Conservation (phyloP, 352 stramenopile species). For the Globisporangium carolinianum region DNA sequence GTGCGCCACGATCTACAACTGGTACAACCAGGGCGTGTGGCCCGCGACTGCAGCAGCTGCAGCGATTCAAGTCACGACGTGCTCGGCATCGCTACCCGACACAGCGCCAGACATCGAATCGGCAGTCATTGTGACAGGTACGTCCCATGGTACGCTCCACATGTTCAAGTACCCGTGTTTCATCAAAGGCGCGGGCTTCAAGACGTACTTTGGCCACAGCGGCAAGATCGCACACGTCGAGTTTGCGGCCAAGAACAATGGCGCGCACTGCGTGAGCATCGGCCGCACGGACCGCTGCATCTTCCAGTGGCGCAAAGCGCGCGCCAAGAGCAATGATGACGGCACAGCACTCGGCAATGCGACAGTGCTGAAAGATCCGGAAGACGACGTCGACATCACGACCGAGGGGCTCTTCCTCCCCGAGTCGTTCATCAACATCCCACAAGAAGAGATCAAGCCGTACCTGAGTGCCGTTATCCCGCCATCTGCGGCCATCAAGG, state of each 20-base stretch:
- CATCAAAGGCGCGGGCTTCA: slow-evolving; percentile 42
- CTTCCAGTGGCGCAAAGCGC: slow-evolving; percentile 58
- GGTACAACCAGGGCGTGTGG: slow-evolving; percentile 68
- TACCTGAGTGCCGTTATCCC: slow-evolving; percentile 60
- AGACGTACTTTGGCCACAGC: slow-evolving; percentile 50
- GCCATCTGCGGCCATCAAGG: slow-evolving; percentile 24
- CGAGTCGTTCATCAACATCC: slow-evolving; percentile 50
- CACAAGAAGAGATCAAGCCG: slow-evolving; percentile 46
- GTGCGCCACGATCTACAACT: slow-evolving; percentile 72
- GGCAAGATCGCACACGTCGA: slow-evolving; percentile 37
- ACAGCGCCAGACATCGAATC: slow-evolving; percentile 14
- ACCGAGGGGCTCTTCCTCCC: slow-evolving; percentile 47
- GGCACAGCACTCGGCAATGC: slow-evolving; percentile 10
- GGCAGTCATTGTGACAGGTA: slow-evolving; percentile 39
- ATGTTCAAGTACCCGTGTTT: slow-evolving; percentile 60
- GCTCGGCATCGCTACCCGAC: slow-evolving; percentile 29
- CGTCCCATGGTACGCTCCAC: slow-evolving; percentile 42
- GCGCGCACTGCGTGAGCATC: slow-evolving; percentile 52
- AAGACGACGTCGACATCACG: slow-evolving; percentile 46
- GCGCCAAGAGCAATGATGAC: slow-evolving; percentile 8
- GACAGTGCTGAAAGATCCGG: slow-evolving; percentile 35
- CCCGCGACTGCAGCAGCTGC: slow-evolving; percentile 20
- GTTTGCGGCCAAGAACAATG: slow-evolving; percentile 30
- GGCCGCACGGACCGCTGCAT: slow-evolving; percentile 50
- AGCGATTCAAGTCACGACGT: slow-evolving; percentile 40